Percentiles rank a stretch among this genome's conserved stretches.
Conservation (phyloP, 345 rosid genomes). For the Populus alba region DNA sequence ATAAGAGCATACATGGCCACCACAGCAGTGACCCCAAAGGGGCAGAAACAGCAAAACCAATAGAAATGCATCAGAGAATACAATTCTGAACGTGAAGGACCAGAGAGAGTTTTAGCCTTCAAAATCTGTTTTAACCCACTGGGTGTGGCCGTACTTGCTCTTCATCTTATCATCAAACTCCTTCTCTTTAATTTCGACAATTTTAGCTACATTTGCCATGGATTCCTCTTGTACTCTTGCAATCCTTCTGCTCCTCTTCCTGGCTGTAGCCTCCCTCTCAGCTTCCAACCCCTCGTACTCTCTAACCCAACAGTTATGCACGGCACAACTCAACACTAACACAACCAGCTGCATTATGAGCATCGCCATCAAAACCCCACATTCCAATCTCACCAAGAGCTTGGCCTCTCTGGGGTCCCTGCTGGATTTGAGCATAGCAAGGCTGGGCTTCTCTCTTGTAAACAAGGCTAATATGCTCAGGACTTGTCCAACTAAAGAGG, state of each 20-base stretch:
- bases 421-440: slow-evolving; percentile 41
- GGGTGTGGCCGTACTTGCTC: slow-evolving; percentile 42
- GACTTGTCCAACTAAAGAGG: slow-evolving; percentile 44
- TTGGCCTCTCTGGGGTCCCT: slow-evolving; percentile 57
- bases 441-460: slow-evolving; percentile 44
- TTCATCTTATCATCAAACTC: slow-evolving; percentile 48
- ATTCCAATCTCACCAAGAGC: slow-evolving; percentile 58
- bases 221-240: slow-evolving; percentile 53
- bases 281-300: slow-evolving; percentile 51
- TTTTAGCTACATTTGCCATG: slow-evolving; percentile 39
- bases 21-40: slow-evolving; percentile 31
- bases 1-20: slow-evolving; percentile 24
- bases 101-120: slow-evolving; percentile 34
- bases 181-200: slow-evolving; percentile 36
- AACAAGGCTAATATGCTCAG: slow-evolving; percentile 40
- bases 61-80: not conserved
- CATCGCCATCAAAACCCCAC: slow-evolving; percentile 61
- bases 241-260: slow-evolving; percentile 44
- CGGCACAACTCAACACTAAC: slow-evolving; percentile 43
- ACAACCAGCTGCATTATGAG: slow-evolving; percentile 41
- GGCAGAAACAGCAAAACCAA: not conserved
- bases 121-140: slow-evolving; percentile 56
- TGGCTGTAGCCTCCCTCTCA: slow-evolving; percentile 39
- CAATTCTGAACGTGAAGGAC: not conserved
- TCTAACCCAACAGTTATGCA: slow-evolving; percentile 51